Conservation (phyloP, 139 green algal genomes). For the Klebsormidium nitens region DNA sequence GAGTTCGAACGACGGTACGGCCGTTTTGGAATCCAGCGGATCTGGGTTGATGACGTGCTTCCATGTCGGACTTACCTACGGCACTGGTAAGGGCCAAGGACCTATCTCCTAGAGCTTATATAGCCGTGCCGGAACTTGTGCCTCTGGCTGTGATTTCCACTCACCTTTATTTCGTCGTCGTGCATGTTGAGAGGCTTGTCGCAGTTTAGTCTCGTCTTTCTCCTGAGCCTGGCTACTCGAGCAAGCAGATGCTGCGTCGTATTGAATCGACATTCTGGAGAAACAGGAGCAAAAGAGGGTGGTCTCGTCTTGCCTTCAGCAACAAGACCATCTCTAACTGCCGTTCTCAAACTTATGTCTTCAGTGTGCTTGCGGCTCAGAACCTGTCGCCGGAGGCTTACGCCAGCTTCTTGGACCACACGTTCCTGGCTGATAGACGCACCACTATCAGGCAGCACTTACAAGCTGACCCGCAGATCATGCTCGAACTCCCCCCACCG, state of each 20-base stretch:
- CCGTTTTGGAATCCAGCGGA: conserved; percentile 55
- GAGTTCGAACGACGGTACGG: conserved; percentile 70
- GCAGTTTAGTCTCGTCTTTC: neutral
- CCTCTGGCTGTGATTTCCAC: too few relatives aligned
- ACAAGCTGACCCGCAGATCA: conserved; percentile 62
- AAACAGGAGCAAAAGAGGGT: too few relatives aligned
- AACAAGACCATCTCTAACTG: too few relatives aligned
- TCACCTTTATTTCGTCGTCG: neutral
- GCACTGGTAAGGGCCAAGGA: conserved; percentile 74
- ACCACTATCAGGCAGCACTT: conserved; percentile 70
- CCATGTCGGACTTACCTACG: conserved; percentile 71
- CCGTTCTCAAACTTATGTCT: too few relatives aligned
- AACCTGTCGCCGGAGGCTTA: conserved; percentile 40
- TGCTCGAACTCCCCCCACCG: conserved; percentile 69
- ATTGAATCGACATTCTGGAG: too few relatives aligned
- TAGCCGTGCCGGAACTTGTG: too few relatives aligned
- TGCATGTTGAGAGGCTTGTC: neutral
- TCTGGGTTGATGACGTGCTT: conserved; percentile 57
- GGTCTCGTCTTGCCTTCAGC: too few relatives aligned
- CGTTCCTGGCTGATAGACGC: conserved; percentile 68
- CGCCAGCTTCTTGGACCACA: conserved; percentile 76
- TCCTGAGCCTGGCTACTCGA: neutral
- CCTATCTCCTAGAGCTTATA: too few relatives aligned
- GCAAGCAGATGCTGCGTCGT: neutral
- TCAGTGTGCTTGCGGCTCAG: conserved; percentile 23